These are phyloP conservation scores for Elsinoe australis DNA, from an alignment of 2,329 filamentous ascomycete genomes.

Conservation along the genomic window DNA sequence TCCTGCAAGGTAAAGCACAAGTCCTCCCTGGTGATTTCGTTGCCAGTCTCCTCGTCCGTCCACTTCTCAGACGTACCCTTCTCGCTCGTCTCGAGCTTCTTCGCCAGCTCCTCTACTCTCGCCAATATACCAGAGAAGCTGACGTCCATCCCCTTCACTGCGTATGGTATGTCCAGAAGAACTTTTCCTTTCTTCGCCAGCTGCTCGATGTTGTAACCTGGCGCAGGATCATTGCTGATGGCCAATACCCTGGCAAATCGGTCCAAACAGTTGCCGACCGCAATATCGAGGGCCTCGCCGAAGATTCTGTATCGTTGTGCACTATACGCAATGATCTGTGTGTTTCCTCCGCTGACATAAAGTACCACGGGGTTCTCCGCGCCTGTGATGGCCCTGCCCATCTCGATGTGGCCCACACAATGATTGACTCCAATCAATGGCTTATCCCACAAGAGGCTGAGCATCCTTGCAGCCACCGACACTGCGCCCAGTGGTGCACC, in stretches of 20 bases:
- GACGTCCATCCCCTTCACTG: conserved; percentile 98
- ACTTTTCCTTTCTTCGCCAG: conserved; percentile 65
- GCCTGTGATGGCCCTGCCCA: conserved; percentile 88
- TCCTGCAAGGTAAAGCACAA: conserved; percentile 93
- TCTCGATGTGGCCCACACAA: conserved; percentile 97
- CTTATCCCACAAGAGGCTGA: conserved; percentile 76
- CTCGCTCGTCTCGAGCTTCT: conserved; percentile 47
- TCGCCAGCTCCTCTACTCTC: conserved; percentile 70
- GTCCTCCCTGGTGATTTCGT: conserved; percentile 67
- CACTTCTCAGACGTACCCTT: conserved; percentile 22
- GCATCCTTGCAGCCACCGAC: conserved; percentile 73
- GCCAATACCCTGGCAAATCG: conserved; percentile 84
- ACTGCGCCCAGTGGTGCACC: conserved; percentile 83
- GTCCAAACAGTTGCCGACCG: conserved; percentile 94
- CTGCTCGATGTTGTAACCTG: conserved; percentile 97
- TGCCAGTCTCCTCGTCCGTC: conserved; percentile 42
- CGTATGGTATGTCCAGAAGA: conserved; percentile 83
- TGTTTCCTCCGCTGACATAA: conserved; percentile 94
- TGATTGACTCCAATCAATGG: conserved; percentile 95
- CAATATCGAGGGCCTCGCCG: conserved; percentile 93
- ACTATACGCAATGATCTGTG: conserved; percentile 94
- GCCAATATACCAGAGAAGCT: conserved; percentile 90
- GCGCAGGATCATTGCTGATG: conserved; percentile 92
- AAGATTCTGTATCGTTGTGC: conserved; percentile 95
- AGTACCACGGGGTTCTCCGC: conserved; percentile 87